Evolutionary conservation across 108 stramenopile species (phyloP).

Genomic region (Fragilariopsis cylindrus): DNA sequence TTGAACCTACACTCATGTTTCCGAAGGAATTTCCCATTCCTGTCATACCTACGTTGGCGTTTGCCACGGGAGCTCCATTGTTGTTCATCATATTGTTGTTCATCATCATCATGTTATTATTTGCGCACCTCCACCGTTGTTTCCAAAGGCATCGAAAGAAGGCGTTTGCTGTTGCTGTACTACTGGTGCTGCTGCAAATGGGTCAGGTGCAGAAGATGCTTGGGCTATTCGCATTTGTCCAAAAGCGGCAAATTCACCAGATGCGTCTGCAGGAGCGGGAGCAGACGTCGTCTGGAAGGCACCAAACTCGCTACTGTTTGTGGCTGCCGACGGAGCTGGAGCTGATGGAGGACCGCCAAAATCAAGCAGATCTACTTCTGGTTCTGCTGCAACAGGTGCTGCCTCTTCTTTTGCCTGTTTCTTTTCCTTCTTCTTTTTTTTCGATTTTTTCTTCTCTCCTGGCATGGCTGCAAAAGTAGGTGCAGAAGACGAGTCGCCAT

Average conservation of each 20-base stretch:
- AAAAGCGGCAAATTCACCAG: slow-evolving; percentile 51
- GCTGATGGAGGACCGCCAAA: slow-evolving; percentile 49
- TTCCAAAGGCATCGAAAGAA: slow-evolving; percentile 73
- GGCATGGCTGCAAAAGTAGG: slow-evolving; percentile 75
- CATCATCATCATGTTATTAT: slow-evolving; percentile 15
- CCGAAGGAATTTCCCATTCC: slow-evolving; percentile 34
- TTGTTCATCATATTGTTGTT: slow-evolving; percentile 23
- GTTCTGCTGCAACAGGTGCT: slow-evolving; percentile 41
- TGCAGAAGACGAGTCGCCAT: slow-evolving; percentile 22
- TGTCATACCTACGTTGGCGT: slow-evolving; percentile 9
- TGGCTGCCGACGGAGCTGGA: slow-evolving; percentile 29
- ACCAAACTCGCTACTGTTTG: slow-evolving; percentile 29
- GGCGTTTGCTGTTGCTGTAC: slow-evolving; percentile 22
- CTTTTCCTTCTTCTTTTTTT: slow-evolving; percentile 83
- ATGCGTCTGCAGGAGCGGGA: slow-evolving; percentile 31
- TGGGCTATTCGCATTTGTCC: slow-evolving; percentile 31
- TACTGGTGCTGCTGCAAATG: slow-evolving; percentile 37
- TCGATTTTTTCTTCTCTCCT: slow-evolving; percentile 59
- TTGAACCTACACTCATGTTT: slow-evolving; percentile 34
- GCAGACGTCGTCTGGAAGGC: slow-evolving; percentile 37
- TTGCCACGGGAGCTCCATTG: slow-evolving; percentile 8
- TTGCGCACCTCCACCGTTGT: slow-evolving; percentile 15
- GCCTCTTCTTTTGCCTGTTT: slow-evolving; percentile 27
- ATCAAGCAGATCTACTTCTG: slow-evolving; percentile 70
- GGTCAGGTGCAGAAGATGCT: slow-evolving; percentile 26